A percentile compares a stretch with the other conserved stretches of the same genome.
phyloP scores from a whole-genome alignment of 306 rosid genomes.

The Dryas drummondii region DNA sequence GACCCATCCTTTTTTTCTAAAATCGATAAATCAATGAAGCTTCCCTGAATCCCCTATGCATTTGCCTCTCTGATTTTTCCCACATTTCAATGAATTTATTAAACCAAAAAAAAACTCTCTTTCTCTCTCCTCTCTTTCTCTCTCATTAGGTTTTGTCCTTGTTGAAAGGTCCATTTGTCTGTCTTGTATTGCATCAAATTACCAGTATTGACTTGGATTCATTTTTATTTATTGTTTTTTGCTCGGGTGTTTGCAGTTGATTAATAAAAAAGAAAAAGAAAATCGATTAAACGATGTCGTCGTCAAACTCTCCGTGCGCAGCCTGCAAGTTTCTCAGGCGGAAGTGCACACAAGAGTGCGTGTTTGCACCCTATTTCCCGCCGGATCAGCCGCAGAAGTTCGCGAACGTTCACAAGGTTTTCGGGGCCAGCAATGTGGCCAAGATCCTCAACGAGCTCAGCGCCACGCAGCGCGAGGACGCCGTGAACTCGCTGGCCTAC shows the following conservation, averaged over 20 bases:
- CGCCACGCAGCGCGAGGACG: slow-evolving; percentile 74
- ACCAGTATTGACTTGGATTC: slow-evolving; percentile 21
- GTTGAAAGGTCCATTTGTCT: slow-evolving; percentile 11
- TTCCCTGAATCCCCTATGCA: slow-evolving; percentile 24
- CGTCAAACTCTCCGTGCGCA: slow-evolving; percentile 83
- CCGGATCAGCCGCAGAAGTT: slow-evolving; percentile 90
- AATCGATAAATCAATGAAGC: slow-evolving; percentile 17
- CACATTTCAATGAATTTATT: slow-evolving; percentile 30
- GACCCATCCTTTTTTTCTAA: slow-evolving; percentile 7
- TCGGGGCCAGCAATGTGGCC: slow-evolving; percentile 89
- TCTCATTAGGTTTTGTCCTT: slow-evolving; percentile 9
- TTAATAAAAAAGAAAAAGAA: slow-evolving; percentile 14
- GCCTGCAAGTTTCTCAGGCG: slow-evolving; percentile 80
- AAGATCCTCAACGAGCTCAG: slow-evolving; percentile 75
- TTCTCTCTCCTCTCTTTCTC: background rate
- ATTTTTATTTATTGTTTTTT: slow-evolving; percentile 12
- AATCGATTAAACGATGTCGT: slow-evolving; percentile 16
- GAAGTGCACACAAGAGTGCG: slow-evolving; percentile 92
- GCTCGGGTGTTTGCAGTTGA: slow-evolving; percentile 4
- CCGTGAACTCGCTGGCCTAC: slow-evolving; percentile 81
- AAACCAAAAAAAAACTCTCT: background rate
- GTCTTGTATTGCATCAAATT: slow-evolving; percentile 6
- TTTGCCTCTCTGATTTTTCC: slow-evolving; percentile 8
- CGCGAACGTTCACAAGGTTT: slow-evolving; percentile 76
- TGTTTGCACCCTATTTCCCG: slow-evolving; percentile 92